These are phyloP conservation scores for Buddleja alternifolia DNA, from an alignment of 257 asterid species.

Conservation along the genomic window DNA sequence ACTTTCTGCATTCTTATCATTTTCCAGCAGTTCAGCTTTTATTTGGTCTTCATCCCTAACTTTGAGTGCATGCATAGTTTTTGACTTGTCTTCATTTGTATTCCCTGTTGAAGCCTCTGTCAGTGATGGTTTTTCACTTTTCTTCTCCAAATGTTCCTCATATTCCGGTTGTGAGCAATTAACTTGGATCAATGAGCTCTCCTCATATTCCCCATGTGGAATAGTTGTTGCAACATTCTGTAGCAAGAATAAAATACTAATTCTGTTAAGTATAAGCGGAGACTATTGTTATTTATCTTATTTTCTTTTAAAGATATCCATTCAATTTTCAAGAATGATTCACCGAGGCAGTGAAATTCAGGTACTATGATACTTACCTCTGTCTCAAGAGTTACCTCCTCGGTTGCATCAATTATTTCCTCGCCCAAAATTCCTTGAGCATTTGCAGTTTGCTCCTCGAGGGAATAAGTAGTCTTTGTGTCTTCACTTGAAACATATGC, in stretches of 20 bases:
- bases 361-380: conserved; percentile 25
- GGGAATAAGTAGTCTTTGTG: conserved; percentile 24
- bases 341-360: not conserved
- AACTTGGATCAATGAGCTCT: conserved; percentile 16
- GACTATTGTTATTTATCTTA: not conserved
- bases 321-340: conserved; percentile 8
- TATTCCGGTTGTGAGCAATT: conserved; percentile 18
- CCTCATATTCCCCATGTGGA: conserved; percentile 26
- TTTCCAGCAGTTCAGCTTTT: conserved; percentile 25
- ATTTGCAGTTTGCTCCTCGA: conserved; percentile 14
- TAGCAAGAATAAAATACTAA: conserved; percentile 16
- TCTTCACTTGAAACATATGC: conserved; percentile 17
- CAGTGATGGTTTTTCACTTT: conserved; percentile 9
- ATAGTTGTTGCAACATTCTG: not conserved
- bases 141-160: conserved; percentile 23
- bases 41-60: conserved; percentile 17
- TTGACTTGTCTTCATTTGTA: conserved; percentile 10
- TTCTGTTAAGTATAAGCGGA: conserved; percentile 1
- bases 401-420: not conserved
- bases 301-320: not conserved
- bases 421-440: conserved; percentile 9
- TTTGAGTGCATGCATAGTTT: not conserved
- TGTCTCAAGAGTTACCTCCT: conserved; percentile 30
- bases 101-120: conserved; percentile 27
- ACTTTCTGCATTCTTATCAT: conserved; percentile 17